These are phyloP conservation scores for Solioccasus polychromus DNA, from an alignment of 768 basidiomycete genomes.

Conservation along the genomic window DNA sequence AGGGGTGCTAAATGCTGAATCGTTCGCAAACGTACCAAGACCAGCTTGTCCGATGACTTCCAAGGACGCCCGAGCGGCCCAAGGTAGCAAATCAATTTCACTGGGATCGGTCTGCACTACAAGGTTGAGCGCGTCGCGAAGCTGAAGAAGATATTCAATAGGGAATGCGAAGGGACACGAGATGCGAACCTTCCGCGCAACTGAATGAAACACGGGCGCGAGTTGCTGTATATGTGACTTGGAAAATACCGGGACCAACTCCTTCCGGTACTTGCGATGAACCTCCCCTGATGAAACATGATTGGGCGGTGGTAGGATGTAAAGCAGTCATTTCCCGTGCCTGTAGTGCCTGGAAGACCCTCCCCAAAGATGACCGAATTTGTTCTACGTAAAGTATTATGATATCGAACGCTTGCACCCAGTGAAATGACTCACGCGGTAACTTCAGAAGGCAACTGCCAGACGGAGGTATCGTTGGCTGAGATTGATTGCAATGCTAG, in stretches of 20 bases:
- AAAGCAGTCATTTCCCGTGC: background rate
- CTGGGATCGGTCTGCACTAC: background rate
- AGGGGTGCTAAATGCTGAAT: no score
- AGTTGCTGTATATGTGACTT: conserved; percentile 2
- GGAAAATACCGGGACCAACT: background rate
- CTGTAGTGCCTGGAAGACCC: conserved; percentile 3
- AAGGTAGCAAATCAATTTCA: conserved; percentile 2
- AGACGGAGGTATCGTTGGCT: background rate
- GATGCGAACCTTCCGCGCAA: background rate
- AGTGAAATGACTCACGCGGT: background rate
- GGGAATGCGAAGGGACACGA: background rate
- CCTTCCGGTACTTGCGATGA: conserved; percentile 4
- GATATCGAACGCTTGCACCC: background rate
- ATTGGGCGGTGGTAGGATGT: no score
- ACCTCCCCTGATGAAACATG: no score
- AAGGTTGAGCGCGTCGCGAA: background rate
- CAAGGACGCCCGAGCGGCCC: conserved; percentile 1
- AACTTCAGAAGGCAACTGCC: conserved; percentile 2
- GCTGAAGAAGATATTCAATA: background rate
- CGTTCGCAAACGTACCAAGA: background rate
- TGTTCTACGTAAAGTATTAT: background rate
- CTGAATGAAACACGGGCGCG: conserved; percentile 2
- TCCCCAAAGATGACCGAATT: conserved; percentile 2
- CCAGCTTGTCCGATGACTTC: conserved; percentile 3
- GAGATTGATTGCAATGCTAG: conserved; percentile 3